These are phyloP conservation scores for Trifolium subterraneum DNA, from an alignment of 306 rosid genomes.

Conservation along the genomic window DNA sequence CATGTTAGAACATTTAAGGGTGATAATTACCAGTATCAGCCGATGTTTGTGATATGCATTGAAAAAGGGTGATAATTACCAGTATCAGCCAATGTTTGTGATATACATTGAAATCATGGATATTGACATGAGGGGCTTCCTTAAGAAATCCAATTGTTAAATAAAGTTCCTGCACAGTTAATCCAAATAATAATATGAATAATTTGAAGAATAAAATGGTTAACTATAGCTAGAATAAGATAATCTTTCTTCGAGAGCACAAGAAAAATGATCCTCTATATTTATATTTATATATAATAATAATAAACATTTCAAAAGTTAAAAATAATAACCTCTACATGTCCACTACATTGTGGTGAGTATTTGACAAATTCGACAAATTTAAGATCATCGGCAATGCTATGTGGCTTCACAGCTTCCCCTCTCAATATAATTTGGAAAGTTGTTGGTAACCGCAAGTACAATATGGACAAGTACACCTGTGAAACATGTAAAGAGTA, in stretches of 20 bases:
- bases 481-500: slow-evolving; percentile 68
- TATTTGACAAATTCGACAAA: slow-evolving; percentile 68
- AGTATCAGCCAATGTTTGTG: no score
- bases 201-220: not conserved
- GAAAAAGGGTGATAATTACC: no score
- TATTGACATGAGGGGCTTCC: slow-evolving; percentile 76
- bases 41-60: slow-evolving; percentile 98
- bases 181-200: slow-evolving; percentile 27
- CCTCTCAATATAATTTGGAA: slow-evolving; percentile 83
- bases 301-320: slow-evolving; percentile 25
- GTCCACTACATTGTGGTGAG: slow-evolving; percentile 65
- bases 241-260: not conserved
- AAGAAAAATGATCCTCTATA: not conserved
- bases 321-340: slow-evolving; percentile 59
- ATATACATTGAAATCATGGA: slow-evolving; percentile 90
- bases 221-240: slow-evolving; percentile 24
- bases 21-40: slow-evolving; percentile 69
- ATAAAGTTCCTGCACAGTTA: slow-evolving; percentile 57
- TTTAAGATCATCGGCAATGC: slow-evolving; percentile 79
- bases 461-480: slow-evolving; percentile 92
- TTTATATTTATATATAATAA: slow-evolving; percentile 3
- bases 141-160: slow-evolving; percentile 89
- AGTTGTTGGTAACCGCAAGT: slow-evolving; percentile 66
- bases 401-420: slow-evolving; percentile 69
- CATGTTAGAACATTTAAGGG: slow-evolving; percentile 13